Conservation (phyloP, 352 stramenopile species). For the Detonula confervacea region DNA sequence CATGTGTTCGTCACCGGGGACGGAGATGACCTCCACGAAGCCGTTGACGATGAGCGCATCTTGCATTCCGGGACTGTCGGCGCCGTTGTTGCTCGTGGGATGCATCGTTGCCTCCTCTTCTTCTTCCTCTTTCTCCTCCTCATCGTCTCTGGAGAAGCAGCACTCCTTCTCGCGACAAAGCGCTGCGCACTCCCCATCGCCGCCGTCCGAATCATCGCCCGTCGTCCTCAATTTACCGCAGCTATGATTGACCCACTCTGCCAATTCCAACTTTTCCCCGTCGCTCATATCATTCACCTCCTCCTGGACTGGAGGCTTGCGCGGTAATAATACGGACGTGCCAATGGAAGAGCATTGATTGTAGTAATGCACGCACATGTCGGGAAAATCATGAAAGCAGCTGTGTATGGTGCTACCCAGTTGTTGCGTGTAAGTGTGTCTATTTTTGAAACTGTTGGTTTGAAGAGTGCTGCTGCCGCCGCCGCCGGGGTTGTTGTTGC, state of each 20-base stretch:
- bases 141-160: constrained; percentile 27
- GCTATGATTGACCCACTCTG: constrained; percentile 24
- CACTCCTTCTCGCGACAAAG: constrained; percentile 32
- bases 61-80: too few relatives aligned
- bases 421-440: too few relatives aligned
- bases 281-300: not conserved
- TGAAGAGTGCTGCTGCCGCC: too few relatives aligned
- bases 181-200: constrained; percentile 30
- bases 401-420: constrained; percentile 1
- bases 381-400: constrained; percentile 11
- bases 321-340: constrained; percentile 5
- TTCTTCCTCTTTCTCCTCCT: not conserved
- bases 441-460: too few relatives aligned
- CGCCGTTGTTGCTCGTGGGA: too few relatives aligned
- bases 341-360: constrained; percentile 23
- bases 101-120: not conserved
- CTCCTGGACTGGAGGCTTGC: not conserved
- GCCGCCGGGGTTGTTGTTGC: constrained; percentile 1
- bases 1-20: not conserved
- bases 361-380: constrained; percentile 26
- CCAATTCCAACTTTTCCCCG: constrained; percentile 16
- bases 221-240: constrained; percentile 18
- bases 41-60: not conserved
- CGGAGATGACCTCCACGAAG: not conserved
- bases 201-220: not conserved